Evolutionary conservation across 2,329 filamentous ascomycete species (phyloP).

Genomic region (Aspergillus melleus): DNA sequence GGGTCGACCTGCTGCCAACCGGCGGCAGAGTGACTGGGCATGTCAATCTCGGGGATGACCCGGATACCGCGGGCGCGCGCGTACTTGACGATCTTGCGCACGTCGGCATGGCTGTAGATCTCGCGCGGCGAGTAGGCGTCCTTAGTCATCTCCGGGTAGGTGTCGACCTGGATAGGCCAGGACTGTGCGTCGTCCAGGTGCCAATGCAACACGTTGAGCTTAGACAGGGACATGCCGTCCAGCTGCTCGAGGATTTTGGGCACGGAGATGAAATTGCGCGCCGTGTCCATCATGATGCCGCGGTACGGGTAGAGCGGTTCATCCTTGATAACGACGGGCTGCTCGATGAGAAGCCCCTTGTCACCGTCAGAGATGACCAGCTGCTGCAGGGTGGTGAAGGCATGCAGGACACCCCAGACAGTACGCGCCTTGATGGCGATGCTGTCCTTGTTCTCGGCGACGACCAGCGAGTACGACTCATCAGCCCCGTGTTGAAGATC

Average conservation of each 20-base stretch:
- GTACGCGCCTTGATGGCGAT: conserved; percentile 53
- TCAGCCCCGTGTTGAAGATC: conserved; percentile 58
- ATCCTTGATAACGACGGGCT: conserved; percentile 54
- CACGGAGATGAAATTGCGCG: conserved; percentile 55
- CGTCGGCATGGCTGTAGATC: conserved; percentile 45
- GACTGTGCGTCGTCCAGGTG: conserved; percentile 58
- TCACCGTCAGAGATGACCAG: conserved; percentile 51
- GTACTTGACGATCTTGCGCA: conserved; percentile 50
- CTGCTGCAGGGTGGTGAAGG: conserved; percentile 59
- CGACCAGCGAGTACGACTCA: conserved; percentile 56
- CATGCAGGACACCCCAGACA: conserved; percentile 56
- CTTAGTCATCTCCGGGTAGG: conserved; percentile 54
- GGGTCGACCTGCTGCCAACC: conserved; percentile 60
- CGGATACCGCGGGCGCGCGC: conserved; percentile 58
- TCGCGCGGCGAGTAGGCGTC: conserved; percentile 56
- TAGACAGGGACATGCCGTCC: conserved; percentile 56
- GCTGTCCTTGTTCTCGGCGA: conserved; percentile 39
- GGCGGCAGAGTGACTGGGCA: conserved; percentile 59
- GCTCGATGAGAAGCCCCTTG: conserved; percentile 51
- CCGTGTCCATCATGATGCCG: conserved; percentile 57
- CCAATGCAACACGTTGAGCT: conserved; percentile 60
- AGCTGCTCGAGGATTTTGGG: conserved; percentile 56
- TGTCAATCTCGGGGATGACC: conserved; percentile 62
- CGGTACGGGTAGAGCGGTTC: conserved; percentile 55
- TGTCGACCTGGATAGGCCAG: conserved; percentile 53